Percentiles rank a stretch among this genome's conserved stretches.
These are phyloP conservation scores for Globisporangium canariense DNA, from an alignment of 352 stramenopile species.

Conservation along the genomic window DNA sequence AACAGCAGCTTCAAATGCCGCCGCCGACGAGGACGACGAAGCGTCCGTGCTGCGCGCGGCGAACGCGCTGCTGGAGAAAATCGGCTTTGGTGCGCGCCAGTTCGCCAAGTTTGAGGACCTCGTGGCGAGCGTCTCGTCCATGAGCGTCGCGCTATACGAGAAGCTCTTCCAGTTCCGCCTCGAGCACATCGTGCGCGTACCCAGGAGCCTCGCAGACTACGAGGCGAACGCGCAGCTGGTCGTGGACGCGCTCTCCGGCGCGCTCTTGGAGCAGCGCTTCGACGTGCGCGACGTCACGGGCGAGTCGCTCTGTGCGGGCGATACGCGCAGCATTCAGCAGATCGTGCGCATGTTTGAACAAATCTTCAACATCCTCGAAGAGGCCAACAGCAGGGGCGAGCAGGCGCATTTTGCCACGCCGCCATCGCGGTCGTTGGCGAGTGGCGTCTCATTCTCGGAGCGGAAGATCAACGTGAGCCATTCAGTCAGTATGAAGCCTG, in stretches of 20 bases:
- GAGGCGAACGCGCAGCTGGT: conserved; percentile 86
- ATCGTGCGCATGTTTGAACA: conserved; percentile 57
- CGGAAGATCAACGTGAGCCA: not conserved
- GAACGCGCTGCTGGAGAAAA: conserved; percentile 71
- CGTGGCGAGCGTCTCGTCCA: conserved; percentile 84
- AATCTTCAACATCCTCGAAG: conserved; percentile 55
- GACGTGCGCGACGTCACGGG: conserved; percentile 56
- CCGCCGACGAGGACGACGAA: not conserved
- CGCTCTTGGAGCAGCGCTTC: conserved; percentile 63
- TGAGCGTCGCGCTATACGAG: conserved; percentile 91
- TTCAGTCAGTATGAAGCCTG: conserved; percentile 8
- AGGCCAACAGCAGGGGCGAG: conserved; percentile 26
- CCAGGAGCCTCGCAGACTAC: conserved; percentile 63
- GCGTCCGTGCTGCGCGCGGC: conserved; percentile 36
- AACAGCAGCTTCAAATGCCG: not conserved
- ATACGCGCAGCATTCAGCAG: conserved; percentile 44
- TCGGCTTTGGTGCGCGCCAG: conserved; percentile 79
- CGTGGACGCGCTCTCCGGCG: conserved; percentile 65
- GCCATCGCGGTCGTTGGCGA: conserved; percentile 1
- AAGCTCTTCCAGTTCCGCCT: conserved; percentile 87
- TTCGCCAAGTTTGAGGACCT: conserved; percentile 77
- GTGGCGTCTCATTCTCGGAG: not conserved
- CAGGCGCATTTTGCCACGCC: conserved; percentile 4
- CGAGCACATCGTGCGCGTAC: conserved; percentile 63
- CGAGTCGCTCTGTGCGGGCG: conserved; percentile 41